Base-by-base conservation (phyloP, 371 early-diverging fungal genomes). In the Saksenaea oblongispora region DNA sequence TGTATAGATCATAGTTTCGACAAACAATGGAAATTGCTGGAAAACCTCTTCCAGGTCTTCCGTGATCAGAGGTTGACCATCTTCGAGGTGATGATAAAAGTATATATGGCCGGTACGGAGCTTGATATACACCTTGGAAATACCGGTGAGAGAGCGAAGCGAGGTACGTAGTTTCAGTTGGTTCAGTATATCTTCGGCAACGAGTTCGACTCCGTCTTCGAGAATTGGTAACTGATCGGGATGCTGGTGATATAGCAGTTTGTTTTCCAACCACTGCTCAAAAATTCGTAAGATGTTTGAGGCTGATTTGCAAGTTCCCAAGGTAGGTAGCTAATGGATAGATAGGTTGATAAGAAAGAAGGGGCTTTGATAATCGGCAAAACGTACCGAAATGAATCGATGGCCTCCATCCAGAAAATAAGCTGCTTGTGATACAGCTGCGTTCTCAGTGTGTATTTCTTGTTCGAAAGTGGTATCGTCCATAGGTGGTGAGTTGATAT, bases 321-420 rank as follows among this genome's bases (percentile, higher is more conserved):
- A 42, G 10, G 70, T 75, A 27, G 75, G 75, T 15, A 75, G 62
- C 75, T 75, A 58, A 15, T n/a, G n/a, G n/a, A n/a, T n/a, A n/a
- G n/a, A 34, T 22, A 22, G 14, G 42, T 41, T 5, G 5, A 17
- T 0, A 39, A 37, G 24, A 27, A 37, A 27, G 34, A 34, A 42
- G 17, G 11, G 22, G n/a, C 8, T n/a, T 15, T 5, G 11, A 26
- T 22, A 34, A 28, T 24, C 37, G 47, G 28, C 27, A 34, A 47
- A 37, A 51, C 70, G 63, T 75, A 75, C 75, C 26, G 75, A 75
- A 62, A 75, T 75, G 39, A 75, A 75, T 58, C 75, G 58, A 17
- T 66, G 68, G 31, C 75, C 71, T 13, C 75, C 75, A 58, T 74
- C 75, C 63, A 74, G 66, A 39, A 74, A 74, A 58, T 74, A 74